These are phyloP conservation scores for Colletotrichum orchidophilum DNA, from an alignment of 2,329 filamentous ascomycete species.

Conservation along the genomic window DNA sequence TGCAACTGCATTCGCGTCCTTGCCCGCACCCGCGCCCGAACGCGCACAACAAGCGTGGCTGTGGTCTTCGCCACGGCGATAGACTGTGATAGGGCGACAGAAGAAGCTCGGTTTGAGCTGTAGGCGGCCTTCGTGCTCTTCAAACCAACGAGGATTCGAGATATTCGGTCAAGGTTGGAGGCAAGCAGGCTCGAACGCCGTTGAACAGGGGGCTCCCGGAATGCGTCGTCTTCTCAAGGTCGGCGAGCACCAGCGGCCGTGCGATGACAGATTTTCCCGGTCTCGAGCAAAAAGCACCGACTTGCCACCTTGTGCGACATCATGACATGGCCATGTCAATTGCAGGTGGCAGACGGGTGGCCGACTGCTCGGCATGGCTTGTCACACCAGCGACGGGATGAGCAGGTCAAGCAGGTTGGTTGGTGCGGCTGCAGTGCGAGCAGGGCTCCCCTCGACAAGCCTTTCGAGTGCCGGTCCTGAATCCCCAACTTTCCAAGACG, in stretches of 20 bases:
- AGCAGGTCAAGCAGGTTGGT: slow-evolving; percentile 24
- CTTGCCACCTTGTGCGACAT: slow-evolving; percentile 16
- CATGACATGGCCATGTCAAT: slow-evolving; percentile 6
- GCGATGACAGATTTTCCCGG: not conserved
- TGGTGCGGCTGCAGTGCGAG: slow-evolving; percentile 24
- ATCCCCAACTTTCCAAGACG: slow-evolving; percentile 19
- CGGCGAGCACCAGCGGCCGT: not conserved
- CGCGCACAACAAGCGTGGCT: not conserved
- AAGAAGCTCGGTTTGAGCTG: not conserved
- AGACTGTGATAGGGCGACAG: not conserved
- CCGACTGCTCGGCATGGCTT: slow-evolving; percentile 1
- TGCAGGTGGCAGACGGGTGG: slow-evolving; percentile 13
- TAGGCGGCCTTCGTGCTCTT: not conserved
- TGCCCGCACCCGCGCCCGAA: not conserved
- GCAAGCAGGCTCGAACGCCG: not conserved
- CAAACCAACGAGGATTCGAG: not conserved
- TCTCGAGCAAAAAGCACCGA: not conserved
- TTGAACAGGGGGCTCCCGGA: not conserved
- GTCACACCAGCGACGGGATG: slow-evolving; percentile 28
- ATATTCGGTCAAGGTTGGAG: not conserved
- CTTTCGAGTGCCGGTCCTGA: slow-evolving; percentile 28
- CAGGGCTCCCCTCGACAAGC: slow-evolving; percentile 21
- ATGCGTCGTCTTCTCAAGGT: not conserved
- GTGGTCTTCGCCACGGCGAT: not conserved
- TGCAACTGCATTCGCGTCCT: not conserved